Conservation (phyloP, 192 early-diverging fungal genomes). For the Podila horticola region DNA sequence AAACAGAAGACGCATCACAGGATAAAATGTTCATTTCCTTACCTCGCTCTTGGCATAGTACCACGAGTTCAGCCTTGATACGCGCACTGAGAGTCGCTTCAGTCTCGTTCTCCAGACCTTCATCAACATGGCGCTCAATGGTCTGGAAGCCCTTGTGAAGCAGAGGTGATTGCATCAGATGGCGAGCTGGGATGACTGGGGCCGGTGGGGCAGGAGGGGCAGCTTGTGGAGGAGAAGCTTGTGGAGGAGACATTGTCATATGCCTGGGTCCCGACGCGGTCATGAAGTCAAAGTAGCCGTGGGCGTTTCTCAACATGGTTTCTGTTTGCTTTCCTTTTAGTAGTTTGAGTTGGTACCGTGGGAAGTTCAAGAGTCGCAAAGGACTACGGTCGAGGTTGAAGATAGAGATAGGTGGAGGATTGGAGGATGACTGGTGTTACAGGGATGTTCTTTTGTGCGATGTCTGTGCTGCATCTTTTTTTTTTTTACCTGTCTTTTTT, state of each 20-base stretch:
- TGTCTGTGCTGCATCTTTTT: neutral
- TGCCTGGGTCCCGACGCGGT: neutral
- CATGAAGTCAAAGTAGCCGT: conserved; percentile 43
- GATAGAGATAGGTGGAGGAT: neutral
- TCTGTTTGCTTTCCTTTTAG: conserved; percentile 1
- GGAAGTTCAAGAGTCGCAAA: neutral
- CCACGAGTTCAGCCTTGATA: conserved; percentile 77
- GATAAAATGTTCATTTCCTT: conserved; percentile 1
- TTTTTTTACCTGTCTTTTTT: conserved; percentile 5
- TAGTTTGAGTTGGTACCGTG: neutral
- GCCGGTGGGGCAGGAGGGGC: too few species aligned
- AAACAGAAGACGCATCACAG: conserved; percentile 6
- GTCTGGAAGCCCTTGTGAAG: conserved; percentile 26
- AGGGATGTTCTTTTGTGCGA: neutral
- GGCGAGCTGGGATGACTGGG: conserved; percentile 10
- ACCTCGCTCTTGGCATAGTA: conserved; percentile 78
- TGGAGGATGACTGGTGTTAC: neutral
- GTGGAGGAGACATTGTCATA: too few species aligned
- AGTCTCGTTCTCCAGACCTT: conserved; percentile 57
- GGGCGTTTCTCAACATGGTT: conserved; percentile 38
- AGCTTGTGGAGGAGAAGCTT: too few species aligned
- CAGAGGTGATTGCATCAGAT: neutral
- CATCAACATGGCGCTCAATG: conserved; percentile 38
- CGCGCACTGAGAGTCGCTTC: conserved; percentile 67
- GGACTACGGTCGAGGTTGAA: neutral